phyloP scores from a whole-genome alignment of 129 eudicot species.

The Escallonia herrerae region DNA sequence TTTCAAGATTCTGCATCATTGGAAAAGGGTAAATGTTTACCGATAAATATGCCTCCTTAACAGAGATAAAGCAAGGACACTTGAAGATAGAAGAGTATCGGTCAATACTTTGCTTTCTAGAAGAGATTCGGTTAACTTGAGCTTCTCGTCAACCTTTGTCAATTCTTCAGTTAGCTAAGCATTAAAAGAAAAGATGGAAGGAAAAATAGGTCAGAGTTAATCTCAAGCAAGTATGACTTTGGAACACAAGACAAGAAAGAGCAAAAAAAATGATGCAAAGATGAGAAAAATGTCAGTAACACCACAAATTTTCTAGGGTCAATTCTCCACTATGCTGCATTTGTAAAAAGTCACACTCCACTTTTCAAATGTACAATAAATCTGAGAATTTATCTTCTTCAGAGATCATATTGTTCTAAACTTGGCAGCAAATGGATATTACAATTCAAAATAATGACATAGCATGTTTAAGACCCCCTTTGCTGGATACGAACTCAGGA shows the following conservation, averaged over 20 bases:
- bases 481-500: too few relatives aligned
- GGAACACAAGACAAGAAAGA: neutral
- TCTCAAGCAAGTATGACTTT: slow-evolving; percentile 1
- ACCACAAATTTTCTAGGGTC: neutral
- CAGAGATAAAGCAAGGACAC: neutral
- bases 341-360: too few relatives aligned
- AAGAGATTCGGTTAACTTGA: slow-evolving; percentile 74
- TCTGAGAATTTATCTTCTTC: too few relatives aligned
- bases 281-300: neutral
- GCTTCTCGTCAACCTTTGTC: slow-evolving; percentile 79
- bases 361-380: too few relatives aligned
- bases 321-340: neutral
- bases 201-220: slow-evolving; percentile 7
- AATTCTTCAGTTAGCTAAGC: slow-evolving; percentile 73
- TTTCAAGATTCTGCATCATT: slow-evolving; percentile 67
- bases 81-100: slow-evolving; percentile 5
- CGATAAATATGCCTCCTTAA: neutral
- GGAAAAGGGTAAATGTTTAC: slow-evolving; percentile 8
- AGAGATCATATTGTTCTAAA: too few relatives aligned
- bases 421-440: too few relatives aligned
- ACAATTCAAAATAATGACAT: too few relatives aligned
- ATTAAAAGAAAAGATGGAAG: slow-evolving; percentile 8
- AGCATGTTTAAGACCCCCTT: too few relatives aligned
- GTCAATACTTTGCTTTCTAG: slow-evolving; percentile 71
- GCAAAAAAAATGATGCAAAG: neutral